phyloP scores from a whole-genome alignment of 106 monocot genomes.

The Apostasia shenzhenica region DNA sequence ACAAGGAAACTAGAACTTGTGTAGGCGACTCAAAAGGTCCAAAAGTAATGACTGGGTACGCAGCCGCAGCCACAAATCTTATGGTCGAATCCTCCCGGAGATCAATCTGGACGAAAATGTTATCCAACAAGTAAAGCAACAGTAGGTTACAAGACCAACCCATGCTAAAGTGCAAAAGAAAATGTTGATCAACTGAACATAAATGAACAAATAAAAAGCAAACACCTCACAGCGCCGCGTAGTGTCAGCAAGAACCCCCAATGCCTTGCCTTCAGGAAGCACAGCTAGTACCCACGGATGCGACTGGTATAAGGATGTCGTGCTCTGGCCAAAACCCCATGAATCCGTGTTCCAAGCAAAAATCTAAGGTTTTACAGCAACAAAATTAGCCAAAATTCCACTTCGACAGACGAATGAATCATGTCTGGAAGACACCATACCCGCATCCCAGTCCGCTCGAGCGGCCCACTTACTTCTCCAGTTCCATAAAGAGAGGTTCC shows the following conservation, averaged over 20 bases:
- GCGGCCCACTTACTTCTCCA: conserved; percentile 90
- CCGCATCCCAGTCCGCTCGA: conserved; percentile 90
- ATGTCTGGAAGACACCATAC: conserved; percentile 18
- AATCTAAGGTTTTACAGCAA: conserved; percentile 37
- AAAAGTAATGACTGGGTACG: conserved; percentile 63
- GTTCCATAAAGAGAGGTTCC: conserved; percentile 93
- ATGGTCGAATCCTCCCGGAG: conserved; percentile 38
- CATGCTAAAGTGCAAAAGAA: background rate
- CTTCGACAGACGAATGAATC: background rate
- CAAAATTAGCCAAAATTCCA: background rate
- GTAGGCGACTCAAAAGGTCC: conserved; percentile 60
- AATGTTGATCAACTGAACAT: background rate
- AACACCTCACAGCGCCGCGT: conserved; percentile 83
- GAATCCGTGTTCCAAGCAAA: conserved; percentile 99
- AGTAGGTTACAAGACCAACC: background rate
- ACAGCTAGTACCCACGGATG: conserved; percentile 94
- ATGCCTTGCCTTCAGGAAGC: conserved; percentile 74
- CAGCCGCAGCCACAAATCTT: conserved; percentile 33
- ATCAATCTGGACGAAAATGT: conserved; percentile 47
- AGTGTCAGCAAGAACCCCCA: conserved; percentile 96
- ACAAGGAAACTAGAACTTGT: conserved; percentile 49
- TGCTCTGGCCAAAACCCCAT: conserved; percentile 88
- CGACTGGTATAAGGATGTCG: conserved; percentile 93
- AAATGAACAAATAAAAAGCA: background rate
- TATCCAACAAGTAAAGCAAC: conserved; percentile 2